Evolutionary conservation across 1,139 yeast genomes (phyloP).

Genomic region (Yamadazyma diospyri): DNA sequence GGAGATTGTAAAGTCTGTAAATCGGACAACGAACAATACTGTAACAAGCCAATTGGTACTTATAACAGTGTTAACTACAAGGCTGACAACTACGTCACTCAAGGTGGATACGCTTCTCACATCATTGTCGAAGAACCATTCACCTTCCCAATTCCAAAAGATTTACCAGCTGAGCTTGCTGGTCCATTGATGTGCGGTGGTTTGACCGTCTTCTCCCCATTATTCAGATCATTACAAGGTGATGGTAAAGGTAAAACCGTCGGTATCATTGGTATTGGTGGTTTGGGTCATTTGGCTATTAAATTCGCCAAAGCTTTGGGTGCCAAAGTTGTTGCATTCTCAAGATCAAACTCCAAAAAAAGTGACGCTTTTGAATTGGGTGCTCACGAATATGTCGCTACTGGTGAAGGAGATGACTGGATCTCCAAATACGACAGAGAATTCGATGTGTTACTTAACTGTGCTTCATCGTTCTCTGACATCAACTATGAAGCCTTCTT

Average conservation of each 20-base stretch:
- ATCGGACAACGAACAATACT: slow-evolving; percentile 46
- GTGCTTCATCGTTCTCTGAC: slow-evolving; percentile 42
- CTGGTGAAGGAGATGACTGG: slow-evolving; percentile 39
- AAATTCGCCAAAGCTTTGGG: slow-evolving; percentile 42
- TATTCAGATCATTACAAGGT: slow-evolving; percentile 31
- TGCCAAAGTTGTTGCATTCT: slow-evolving; percentile 40
- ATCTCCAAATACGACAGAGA: slow-evolving; percentile 24
- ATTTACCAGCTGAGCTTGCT: slow-evolving; percentile 38
- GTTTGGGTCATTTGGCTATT: slow-evolving; percentile 43
- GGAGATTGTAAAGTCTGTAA: slow-evolving; percentile 44
- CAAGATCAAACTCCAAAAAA: slow-evolving; percentile 34
- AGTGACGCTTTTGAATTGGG: slow-evolving; percentile 36
- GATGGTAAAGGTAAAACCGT: slow-evolving; percentile 35
- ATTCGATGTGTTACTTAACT: slow-evolving; percentile 47
- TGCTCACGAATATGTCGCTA: slow-evolving; percentile 37
- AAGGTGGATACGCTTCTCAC: slow-evolving; percentile 62
- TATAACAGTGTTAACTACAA: slow-evolving; percentile 35
- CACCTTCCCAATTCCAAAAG: slow-evolving; percentile 54
- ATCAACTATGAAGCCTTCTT: slow-evolving; percentile 32
- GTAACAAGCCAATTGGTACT: slow-evolving; percentile 38
- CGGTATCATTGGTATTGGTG: slow-evolving; percentile 48
- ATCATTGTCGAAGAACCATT: slow-evolving; percentile 51
- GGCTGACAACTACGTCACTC: slow-evolving; percentile 35
- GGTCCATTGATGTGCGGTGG: slow-evolving; percentile 71
- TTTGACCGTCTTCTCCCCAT: slow-evolving; percentile 60